These are phyloP conservation scores for Kwoniella sp. DNA, from an alignment of 768 basidiomycete genomes.

Conservation along the genomic window DNA sequence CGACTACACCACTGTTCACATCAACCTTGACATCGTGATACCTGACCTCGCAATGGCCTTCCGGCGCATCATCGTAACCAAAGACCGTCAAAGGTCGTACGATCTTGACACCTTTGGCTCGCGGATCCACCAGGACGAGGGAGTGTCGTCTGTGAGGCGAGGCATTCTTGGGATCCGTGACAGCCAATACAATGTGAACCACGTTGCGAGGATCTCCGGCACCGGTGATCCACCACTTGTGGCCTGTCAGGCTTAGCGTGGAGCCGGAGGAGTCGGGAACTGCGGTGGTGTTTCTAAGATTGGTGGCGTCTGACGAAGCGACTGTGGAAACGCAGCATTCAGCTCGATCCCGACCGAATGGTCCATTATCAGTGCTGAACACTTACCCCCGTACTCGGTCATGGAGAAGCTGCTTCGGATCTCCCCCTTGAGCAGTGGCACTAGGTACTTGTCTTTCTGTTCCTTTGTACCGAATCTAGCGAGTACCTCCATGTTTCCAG, in stretches of 20 bases:
- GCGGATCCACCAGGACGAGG: slow-evolving; percentile 88
- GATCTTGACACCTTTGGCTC: slow-evolving; percentile 77
- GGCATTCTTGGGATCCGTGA: slow-evolving; percentile 75
- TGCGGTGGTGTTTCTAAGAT: slow-evolving; percentile 70
- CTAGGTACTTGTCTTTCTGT: slow-evolving; percentile 86
- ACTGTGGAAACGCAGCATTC: slow-evolving; percentile 51
- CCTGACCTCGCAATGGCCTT: slow-evolving; percentile 91
- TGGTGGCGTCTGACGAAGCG: slow-evolving; percentile 92
- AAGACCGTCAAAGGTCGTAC: slow-evolving; percentile 91
- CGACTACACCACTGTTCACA: slow-evolving; percentile 64
- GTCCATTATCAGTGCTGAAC: too few species aligned
- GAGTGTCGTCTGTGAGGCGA: slow-evolving; percentile 78
- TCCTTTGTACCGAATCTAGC: slow-evolving; percentile 87
- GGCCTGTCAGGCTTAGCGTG: slow-evolving; percentile 87
- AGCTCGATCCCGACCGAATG: too few species aligned
- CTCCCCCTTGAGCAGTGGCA: slow-evolving; percentile 82
- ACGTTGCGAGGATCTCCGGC: slow-evolving; percentile 87
- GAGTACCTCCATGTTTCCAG: slow-evolving; percentile 98
- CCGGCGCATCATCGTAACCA: slow-evolving; percentile 91
- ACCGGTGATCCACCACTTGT: slow-evolving; percentile 98
- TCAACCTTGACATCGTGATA: slow-evolving; percentile 94
- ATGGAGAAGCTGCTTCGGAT: slow-evolving; percentile 87
- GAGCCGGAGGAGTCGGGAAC: slow-evolving; percentile 70
- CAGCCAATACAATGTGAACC: slow-evolving; percentile 81
- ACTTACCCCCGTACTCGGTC: slow-evolving; percentile 85